A percentile compares a stretch with the other conserved stretches of the same genome.
phyloP scores from a whole-genome alignment of 345 rosid species.

The Eucalyptus pumila region DNA sequence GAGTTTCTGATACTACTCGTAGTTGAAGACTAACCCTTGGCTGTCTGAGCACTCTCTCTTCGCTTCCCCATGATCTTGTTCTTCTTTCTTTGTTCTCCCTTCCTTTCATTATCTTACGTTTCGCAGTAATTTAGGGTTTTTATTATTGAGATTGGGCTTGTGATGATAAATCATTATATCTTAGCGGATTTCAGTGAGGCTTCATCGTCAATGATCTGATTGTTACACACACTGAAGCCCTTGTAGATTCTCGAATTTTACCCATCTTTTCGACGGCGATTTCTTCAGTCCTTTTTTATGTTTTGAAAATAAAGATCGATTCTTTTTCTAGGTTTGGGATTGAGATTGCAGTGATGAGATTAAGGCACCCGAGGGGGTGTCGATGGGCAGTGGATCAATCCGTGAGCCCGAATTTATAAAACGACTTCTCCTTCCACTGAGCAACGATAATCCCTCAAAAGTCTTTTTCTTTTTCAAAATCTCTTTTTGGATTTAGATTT shows the following conservation, averaged over 20 bases:
- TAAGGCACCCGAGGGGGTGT: slow-evolving; percentile 52
- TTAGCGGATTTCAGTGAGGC: slow-evolving; percentile 99
- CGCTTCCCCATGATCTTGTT: rapidly evolving
- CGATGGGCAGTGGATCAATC: slow-evolving; percentile 69
- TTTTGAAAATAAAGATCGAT: background rate
- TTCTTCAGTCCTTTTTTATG: rapidly evolving
- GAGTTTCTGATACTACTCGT: slow-evolving; percentile 80
- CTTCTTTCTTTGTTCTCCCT: background rate
- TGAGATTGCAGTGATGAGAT: slow-evolving; percentile 58
- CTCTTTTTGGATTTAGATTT: background rate
- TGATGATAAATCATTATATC: slow-evolving; percentile 63
- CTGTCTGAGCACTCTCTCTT: slow-evolving; percentile 80
- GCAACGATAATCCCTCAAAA: slow-evolving; percentile 2
- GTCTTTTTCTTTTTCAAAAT: background rate
- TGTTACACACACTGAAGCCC: slow-evolving; percentile 99
- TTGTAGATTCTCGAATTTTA: background rate
- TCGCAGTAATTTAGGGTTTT: background rate
- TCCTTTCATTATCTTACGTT: background rate
- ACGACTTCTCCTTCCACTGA: slow-evolving; percentile 99
- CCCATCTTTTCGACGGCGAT: background rate
- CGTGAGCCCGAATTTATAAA: slow-evolving; percentile 58
- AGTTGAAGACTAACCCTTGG: slow-evolving; percentile 98
- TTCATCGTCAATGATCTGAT: slow-evolving; percentile 68
- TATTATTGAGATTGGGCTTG: slow-evolving; percentile 18
- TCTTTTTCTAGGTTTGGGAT: background rate